Evolutionary conservation across 176 grass and related monocot genomes (phyloP), one percentile per base, ranked within the genome.

Genomic region (Musa schizocarpa): DNA sequence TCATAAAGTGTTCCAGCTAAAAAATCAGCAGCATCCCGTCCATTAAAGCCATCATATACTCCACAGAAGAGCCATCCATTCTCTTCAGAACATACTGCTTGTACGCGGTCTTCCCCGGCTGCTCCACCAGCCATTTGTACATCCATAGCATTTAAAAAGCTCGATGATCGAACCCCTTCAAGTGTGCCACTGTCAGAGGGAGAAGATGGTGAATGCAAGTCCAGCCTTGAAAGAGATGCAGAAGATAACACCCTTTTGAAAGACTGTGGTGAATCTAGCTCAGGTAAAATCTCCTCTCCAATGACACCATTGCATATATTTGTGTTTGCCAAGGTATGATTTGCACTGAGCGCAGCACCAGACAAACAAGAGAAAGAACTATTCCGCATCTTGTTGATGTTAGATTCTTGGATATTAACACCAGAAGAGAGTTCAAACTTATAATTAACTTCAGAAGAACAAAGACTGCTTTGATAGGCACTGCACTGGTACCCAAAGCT

Each of bases 31-130:
- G 91, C 90, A 89, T 99, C 96, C 74, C 96, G 81, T 19, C 96
- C 96, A 72, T 99, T 99, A 81, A 99, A 99, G 56, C 96, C 96
- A 79, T 99, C 96, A 74, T 99, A 99, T 71, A 99, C 90, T 55
- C 96, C 96, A 82, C 96, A 99, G 56, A 99, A 95, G 74, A 99
- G 74, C 90, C 88, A 86, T 81, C 96, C 96, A 74, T 99, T 95
- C 87, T 89, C 91, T 66, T 99, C 96, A 57, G 96, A 99, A 70
- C 96, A 95, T 23, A 99, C 96, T 86, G 96, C 96, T 87, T 99
- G 96, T 19, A 99, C 96, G 69, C 96, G 88, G 79, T 99, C 96
- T 88, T 99, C 96, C 54, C 96, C 96, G 76, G 96, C 96, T 81
- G 96, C 91, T 66, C 96, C 96, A 8, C 96, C 96, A 77, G 96